These are phyloP conservation scores for Nakaseomyces bracarensis DNA, from an alignment of 1,139 yeast genomes.

Conservation along the genomic window DNA sequence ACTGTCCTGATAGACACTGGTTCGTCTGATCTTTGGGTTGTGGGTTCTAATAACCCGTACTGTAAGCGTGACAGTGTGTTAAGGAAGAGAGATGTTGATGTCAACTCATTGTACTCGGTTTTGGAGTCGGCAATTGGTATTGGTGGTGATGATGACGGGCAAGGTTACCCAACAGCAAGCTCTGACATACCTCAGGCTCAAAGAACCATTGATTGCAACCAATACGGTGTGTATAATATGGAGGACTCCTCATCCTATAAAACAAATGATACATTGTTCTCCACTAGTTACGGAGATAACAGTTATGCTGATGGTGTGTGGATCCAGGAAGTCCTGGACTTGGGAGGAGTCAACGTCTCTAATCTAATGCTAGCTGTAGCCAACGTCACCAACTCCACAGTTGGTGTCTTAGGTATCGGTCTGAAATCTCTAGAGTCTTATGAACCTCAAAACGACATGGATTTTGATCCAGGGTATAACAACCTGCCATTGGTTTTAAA, in stretches of 20 bases:
- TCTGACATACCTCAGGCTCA: background rate
- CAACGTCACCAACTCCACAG: background rate
- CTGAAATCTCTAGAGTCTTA: constrained; percentile 2
- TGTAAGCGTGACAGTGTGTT: constrained; percentile 11
- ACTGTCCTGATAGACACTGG: constrained; percentile 61
- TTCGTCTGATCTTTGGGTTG: constrained; percentile 64
- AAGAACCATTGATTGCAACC: constrained; percentile 2
- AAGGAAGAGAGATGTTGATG: background rate
- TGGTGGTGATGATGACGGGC: background rate
- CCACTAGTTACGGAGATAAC: constrained; percentile 5
- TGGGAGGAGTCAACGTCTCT: background rate
- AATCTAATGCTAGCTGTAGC: constrained; percentile 5
- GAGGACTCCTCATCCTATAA: constrained; percentile 4
- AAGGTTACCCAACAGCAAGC: constrained; percentile 2
- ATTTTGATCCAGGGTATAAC: background rate
- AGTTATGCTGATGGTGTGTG: constrained; percentile 5
- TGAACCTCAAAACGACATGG: background rate
- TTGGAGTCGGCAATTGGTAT: background rate
- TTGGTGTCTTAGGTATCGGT: constrained; percentile 7
- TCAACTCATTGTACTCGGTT: background rate
- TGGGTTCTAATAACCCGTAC: constrained; percentile 22
- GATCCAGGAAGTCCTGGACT: constrained; percentile 2
- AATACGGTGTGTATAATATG: constrained; percentile 1
- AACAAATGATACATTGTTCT: constrained; percentile 1
- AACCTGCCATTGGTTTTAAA: constrained; percentile 46